A percentile compares a stretch with the other conserved stretches of the same genome.
phyloP scores from a whole-genome alignment of 176 grass and related monocot species.

The Eleusine indica region DNA sequence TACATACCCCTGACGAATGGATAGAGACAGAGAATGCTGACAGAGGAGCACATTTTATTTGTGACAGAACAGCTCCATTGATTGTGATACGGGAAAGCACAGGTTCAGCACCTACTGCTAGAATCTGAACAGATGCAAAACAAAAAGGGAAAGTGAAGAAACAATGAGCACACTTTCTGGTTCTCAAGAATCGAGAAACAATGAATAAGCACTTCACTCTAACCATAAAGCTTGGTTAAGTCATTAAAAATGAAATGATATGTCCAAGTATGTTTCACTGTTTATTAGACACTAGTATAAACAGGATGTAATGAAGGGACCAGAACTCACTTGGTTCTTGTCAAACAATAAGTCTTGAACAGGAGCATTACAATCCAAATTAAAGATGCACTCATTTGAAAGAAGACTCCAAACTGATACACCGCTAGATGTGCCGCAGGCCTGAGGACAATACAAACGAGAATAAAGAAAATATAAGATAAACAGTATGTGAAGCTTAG shows the following conservation, averaged over 20 bases:
- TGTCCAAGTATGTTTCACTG: not conserved
- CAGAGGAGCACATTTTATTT: slow-evolving; percentile 89
- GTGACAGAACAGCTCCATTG: slow-evolving; percentile 67
- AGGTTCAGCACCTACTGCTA: slow-evolving; percentile 86
- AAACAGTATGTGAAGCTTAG: not conserved
- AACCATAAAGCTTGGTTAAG: not conserved
- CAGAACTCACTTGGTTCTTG: slow-evolving; percentile 74
- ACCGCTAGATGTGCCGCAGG: slow-evolving; percentile 68
- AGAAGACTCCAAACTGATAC: slow-evolving; percentile 93
- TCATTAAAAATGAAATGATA: not conserved
- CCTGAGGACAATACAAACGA: slow-evolving; percentile 47
- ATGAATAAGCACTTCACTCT: slow-evolving; percentile 1
- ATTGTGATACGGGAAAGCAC: slow-evolving; percentile 71
- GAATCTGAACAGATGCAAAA: slow-evolving; percentile 58
- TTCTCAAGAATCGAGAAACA: slow-evolving; percentile 25
- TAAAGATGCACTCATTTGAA: slow-evolving; percentile 89
- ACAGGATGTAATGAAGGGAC: slow-evolving; percentile 15
- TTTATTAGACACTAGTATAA: slow-evolving; percentile 6
- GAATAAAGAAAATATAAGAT: slow-evolving; percentile 14
- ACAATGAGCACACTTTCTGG: slow-evolving; percentile 14
- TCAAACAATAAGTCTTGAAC: slow-evolving; percentile 90
- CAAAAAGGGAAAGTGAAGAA: not conserved
- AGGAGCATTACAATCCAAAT: slow-evolving; percentile 58
- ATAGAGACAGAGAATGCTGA: slow-evolving; percentile 80
- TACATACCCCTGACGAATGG: slow-evolving; percentile 84